Evolutionary conservation across 306 rosid species (phyloP), one percentile per base, ranked within the genome.

Genomic region (Quercus agrifolia): DNA sequence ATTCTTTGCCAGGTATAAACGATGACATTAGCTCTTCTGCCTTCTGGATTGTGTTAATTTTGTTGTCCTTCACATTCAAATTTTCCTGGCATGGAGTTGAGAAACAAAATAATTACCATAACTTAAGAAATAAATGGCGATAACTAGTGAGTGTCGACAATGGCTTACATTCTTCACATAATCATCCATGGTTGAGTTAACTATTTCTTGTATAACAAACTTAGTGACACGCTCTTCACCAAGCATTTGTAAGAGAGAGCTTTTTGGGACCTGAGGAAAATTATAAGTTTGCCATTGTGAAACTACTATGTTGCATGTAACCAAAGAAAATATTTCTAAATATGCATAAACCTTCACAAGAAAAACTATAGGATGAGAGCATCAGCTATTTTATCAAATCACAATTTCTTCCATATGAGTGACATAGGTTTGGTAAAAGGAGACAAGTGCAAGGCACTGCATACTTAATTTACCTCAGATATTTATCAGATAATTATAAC

Each of bases 181-280:
- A 78, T 49, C 54, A 49, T 10, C 54, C 93, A 92, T 85, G 57
- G 93, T 49, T 49, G 90, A 89, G 77, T 86, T 94, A 44, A 94
- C 85, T 67, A 94, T 88, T 84, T 94, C 98, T 79, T 94, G 97
- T 49, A 49, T 49, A 3, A 49, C 54, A 81, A 92, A 94, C 79
- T 82, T 89, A 1, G 84, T 89, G 69, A 94, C 97, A 11, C 93
- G 86, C 49, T 94, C 92, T 79, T 92, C 84, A 69, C 98, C 98
- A 70, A 90, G 87, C 63, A 87, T 82, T 67, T 90, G 88, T 78
- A 91, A 44, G 68, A 94, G 93, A 13, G 84, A 94, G 87, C 84
- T 77, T 68, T 83, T 87, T 5, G 98, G 97, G 35, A 94, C 92
- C 98, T 94, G 85, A 76, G 54, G 54, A 12, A 49, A 49, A 10